phyloP scores from a whole-genome alignment of 139 green algal genomes.

The Haematococcus sp. region DNA sequence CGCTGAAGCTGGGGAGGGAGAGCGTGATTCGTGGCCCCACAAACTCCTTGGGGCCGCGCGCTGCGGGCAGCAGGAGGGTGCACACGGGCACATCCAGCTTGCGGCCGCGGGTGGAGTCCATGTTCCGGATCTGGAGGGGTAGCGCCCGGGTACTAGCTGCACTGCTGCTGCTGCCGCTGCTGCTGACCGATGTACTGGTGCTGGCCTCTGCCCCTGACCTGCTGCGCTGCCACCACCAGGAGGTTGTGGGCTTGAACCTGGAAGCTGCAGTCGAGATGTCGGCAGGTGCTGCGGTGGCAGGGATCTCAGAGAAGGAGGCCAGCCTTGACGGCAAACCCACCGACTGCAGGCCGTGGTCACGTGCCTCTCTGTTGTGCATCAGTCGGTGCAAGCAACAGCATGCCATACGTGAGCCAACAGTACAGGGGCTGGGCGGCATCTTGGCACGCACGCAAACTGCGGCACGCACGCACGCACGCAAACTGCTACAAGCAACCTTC shows the following conservation, averaged over 20 bases:
- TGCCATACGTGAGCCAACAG: no score
- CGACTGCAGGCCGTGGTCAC: constrained; percentile 70
- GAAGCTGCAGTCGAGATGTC: not conserved
- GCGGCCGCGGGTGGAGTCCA: constrained; percentile 15
- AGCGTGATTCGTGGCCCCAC: constrained; percentile 40
- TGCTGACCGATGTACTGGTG: constrained; percentile 1
- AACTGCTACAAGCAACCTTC: no score
- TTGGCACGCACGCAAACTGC: not conserved
- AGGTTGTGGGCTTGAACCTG: not conserved
- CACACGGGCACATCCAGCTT: constrained; percentile 46
- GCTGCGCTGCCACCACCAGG: constrained; percentile 20
- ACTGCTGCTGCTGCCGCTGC: constrained; percentile 3
- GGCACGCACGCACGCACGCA: no score
- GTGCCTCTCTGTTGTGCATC: constrained; percentile 49
- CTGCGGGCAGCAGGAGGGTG: constrained; percentile 49
- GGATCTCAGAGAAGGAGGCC: constrained; percentile 52
- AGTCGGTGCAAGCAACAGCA: constrained; percentile 5
- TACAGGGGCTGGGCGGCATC: no score
- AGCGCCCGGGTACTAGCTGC: constrained; percentile 11
- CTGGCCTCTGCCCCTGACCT: not conserved
- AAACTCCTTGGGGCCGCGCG: not conserved
- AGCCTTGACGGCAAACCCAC: constrained; percentile 84
- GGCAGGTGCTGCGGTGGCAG: not conserved
- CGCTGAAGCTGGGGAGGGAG: constrained; percentile 80
- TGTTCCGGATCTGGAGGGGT: constrained; percentile 29